These are phyloP conservation scores for Pythium angustatum DNA, from an alignment of 352 stramenopile species.

Conservation along the genomic window DNA sequence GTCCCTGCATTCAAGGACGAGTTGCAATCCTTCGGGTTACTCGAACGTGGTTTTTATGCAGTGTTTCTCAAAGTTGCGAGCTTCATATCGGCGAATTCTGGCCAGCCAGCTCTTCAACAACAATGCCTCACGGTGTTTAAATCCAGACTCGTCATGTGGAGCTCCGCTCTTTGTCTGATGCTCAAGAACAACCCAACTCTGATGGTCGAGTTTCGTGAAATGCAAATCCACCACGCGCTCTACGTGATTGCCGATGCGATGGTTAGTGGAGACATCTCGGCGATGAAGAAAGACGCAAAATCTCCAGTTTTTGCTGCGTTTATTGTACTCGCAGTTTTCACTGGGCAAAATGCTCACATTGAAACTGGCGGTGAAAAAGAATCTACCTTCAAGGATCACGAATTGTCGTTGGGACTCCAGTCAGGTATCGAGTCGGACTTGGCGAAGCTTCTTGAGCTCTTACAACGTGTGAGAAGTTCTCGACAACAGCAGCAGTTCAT, in stretches of 20 bases:
- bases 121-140: slow-evolving; percentile 35
- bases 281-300: slow-evolving; percentile 11
- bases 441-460: slow-evolving; percentile 46
- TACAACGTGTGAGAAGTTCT: slow-evolving; percentile 44
- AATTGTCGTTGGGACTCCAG: slow-evolving; percentile 30
- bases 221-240: slow-evolving; percentile 53
- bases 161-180: slow-evolving; percentile 48
- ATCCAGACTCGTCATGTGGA: slow-evolving; percentile 44
- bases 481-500: slow-evolving; percentile 41
- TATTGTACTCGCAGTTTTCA: slow-evolving; percentile 30
- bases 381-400: slow-evolving; percentile 3
- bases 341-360: not conserved
- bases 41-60: slow-evolving; percentile 64
- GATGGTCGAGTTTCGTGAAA: slow-evolving; percentile 54
- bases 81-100: slow-evolving; percentile 29
- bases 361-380: not conserved
- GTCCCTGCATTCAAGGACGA: slow-evolving; percentile 43
- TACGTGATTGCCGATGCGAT: slow-evolving; percentile 56
- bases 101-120: slow-evolving; percentile 13
- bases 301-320: slow-evolving; percentile 46
- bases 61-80: slow-evolving; percentile 54
- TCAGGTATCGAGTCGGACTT: slow-evolving; percentile 63
- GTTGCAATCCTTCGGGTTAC: slow-evolving; percentile 54
- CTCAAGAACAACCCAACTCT: slow-evolving; percentile 45
- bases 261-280: slow-evolving; percentile 21